phyloP scores from a whole-genome alignment of 345 rosid species.

The Kandelia obovata region DNA sequence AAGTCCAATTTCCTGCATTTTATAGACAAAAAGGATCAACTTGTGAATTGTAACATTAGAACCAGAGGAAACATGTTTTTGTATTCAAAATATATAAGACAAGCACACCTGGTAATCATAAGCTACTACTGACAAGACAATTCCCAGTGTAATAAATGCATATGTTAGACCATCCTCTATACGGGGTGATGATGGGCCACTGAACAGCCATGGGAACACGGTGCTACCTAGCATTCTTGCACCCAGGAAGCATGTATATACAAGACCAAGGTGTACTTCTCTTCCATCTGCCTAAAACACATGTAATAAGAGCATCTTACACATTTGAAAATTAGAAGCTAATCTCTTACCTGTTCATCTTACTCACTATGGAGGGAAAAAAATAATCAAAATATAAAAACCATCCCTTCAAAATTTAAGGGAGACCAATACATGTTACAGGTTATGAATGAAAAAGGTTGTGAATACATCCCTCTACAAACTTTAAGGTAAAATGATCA shows the following conservation, averaged over 20 bases:
- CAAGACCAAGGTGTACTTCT: slow-evolving; percentile 76
- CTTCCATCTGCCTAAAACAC: slow-evolving; percentile 85
- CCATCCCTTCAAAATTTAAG: not conserved
- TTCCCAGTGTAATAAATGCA: slow-evolving; percentile 53
- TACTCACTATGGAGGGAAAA: not conserved
- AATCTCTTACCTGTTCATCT: not conserved
- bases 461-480: not conserved
- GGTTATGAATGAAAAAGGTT: not conserved
- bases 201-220: slow-evolving; percentile 72
- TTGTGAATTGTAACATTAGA: slow-evolving; percentile 10
- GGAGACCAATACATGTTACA: not conserved
- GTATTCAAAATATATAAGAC: not conserved
- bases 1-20: slow-evolving; percentile 74
- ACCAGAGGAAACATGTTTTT: not conserved
- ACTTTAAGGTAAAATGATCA: not conserved
- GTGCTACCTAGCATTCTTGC: slow-evolving; percentile 97
- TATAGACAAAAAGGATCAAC: slow-evolving; percentile 10
- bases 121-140: slow-evolving; percentile 65
- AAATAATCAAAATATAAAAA: not conserved
- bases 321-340: slow-evolving; percentile 2
- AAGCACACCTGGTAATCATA: slow-evolving; percentile 88
- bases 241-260: slow-evolving; percentile 76
- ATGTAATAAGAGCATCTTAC: not conserved
- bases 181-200: slow-evolving; percentile 58
- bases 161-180: slow-evolving; percentile 74